Conservation (phyloP, 1,139 yeast species). For the Pichia sp. region DNA sequence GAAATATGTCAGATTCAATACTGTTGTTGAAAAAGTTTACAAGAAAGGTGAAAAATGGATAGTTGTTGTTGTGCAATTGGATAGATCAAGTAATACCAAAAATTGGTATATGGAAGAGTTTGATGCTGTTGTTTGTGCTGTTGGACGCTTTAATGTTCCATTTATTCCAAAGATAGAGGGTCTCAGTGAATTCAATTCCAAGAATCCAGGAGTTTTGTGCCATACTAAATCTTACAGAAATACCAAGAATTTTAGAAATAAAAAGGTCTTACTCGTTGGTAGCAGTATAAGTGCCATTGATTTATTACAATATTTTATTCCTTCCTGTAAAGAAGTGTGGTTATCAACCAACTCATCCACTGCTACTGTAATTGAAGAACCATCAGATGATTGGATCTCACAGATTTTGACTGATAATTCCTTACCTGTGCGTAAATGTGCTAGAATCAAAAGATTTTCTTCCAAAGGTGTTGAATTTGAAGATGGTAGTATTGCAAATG, state of each 20-base stretch:
- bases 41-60: conserved; percentile 20
- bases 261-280: conserved; percentile 44
- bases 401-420: conserved; percentile 7
- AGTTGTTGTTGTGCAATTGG: conserved; percentile 14
- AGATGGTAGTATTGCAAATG: conserved; percentile 31
- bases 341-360: conserved; percentile 2
- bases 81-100: conserved; percentile 23
- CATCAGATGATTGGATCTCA: conserved; percentile 10
- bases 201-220: conserved; percentile 34
- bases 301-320: conserved; percentile 44
- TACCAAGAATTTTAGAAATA: conserved; percentile 28
- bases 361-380: not conserved
- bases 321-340: conserved; percentile 19
- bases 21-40: conserved; percentile 36
- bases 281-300: conserved; percentile 46
- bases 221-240: conserved; percentile 41
- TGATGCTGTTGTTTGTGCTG: conserved; percentile 40
- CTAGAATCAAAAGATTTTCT: conserved; percentile 15
- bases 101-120: conserved; percentile 31
- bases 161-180: conserved; percentile 40
- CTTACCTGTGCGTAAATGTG: conserved; percentile 6
- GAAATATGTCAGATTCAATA: conserved; percentile 33
- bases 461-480: conserved; percentile 27
- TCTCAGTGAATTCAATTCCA: conserved; percentile 31
- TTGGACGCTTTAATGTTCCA: conserved; percentile 42